A percentile compares a stretch with the other conserved stretches of the same genome.
These are phyloP conservation scores for Alternaria sp. DNA, from an alignment of 2,329 filamentous ascomycete genomes.

Conservation along the genomic window DNA sequence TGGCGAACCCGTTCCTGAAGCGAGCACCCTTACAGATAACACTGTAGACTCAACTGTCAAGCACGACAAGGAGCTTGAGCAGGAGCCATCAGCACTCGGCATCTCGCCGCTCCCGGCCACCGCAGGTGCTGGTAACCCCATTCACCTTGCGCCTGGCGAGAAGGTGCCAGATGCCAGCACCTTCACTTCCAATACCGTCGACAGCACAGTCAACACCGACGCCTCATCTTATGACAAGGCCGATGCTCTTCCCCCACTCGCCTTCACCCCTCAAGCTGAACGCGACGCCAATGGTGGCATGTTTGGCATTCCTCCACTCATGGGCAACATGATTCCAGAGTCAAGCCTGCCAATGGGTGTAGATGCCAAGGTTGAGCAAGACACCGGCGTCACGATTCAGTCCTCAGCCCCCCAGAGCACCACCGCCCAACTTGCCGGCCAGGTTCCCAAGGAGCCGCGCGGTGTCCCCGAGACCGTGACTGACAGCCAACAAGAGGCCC, in stretches of 20 bases:
- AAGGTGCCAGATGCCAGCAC: slow-evolving; percentile 74
- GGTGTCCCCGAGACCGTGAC: slow-evolving; percentile 68
- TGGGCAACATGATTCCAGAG: slow-evolving; percentile 77
- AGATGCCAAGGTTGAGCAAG: slow-evolving; percentile 50
- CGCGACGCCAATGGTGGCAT: slow-evolving; percentile 54
- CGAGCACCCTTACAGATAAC: slow-evolving; percentile 69
- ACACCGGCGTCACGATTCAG: slow-evolving; percentile 53
- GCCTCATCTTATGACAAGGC: slow-evolving; percentile 87
- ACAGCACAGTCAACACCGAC: slow-evolving; percentile 66
- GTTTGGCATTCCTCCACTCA: slow-evolving; percentile 59
- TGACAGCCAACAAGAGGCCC: slow-evolving; percentile 74
- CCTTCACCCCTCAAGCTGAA: slow-evolving; percentile 54
- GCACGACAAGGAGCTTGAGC: slow-evolving; percentile 42
- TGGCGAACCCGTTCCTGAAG: slow-evolving; percentile 80
- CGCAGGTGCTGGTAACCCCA: slow-evolving; percentile 74
- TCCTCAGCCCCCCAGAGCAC: slow-evolving; percentile 56
- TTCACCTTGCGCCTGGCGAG: slow-evolving; percentile 81
- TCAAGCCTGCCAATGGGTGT: slow-evolving; percentile 77
- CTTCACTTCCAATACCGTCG: slow-evolving; percentile 74
- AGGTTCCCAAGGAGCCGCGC: slow-evolving; percentile 56
- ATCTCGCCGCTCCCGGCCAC: slow-evolving; percentile 68
- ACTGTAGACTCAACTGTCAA: slow-evolving; percentile 70
- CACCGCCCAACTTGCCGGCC: slow-evolving; percentile 56
- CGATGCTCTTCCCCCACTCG: slow-evolving; percentile 63
- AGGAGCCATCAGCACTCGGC: slow-evolving; percentile 56